These are phyloP conservation scores for Piromyces finnis DNA, from an alignment of 192 early-diverging fungal genomes.

Conservation along the genomic window DNA sequence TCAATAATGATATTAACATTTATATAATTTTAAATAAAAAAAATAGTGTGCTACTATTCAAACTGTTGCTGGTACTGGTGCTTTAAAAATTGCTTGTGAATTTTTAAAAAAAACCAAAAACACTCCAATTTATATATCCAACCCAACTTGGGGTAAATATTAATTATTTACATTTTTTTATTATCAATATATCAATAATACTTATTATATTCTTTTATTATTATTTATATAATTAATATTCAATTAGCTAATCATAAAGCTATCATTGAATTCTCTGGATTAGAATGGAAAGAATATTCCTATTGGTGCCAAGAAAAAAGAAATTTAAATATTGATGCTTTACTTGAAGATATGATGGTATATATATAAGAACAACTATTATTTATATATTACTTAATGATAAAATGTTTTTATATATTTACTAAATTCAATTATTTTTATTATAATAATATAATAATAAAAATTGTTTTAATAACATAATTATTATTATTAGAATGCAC, in stretches of 20 bases:
- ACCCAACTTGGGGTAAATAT: not conserved
- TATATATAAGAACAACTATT: too few species aligned
- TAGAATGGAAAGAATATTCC: constrained; percentile 71
- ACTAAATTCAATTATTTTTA: too few species aligned
- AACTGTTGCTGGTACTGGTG: constrained; percentile 96
- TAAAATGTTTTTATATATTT: too few species aligned
- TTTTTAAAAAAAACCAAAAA: not conserved
- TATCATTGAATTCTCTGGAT: constrained; percentile 76
- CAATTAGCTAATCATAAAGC: constrained; percentile 96
- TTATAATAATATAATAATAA: too few species aligned
- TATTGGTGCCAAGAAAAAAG: constrained; percentile 91
- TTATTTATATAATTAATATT: not conserved
- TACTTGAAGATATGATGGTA: constrained; percentile 75
- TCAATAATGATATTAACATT: too few species aligned
- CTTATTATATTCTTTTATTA: not conserved
- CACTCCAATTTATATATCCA: not conserved
- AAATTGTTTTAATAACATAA: too few species aligned
- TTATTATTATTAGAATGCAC: constrained; percentile 59
- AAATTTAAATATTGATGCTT: constrained; percentile 78
- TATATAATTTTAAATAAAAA: too few species aligned
- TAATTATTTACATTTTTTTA: too few species aligned
- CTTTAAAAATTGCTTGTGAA: constrained; percentile 77
- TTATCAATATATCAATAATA: not conserved
- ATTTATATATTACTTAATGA: too few species aligned
- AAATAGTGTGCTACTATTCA: constrained; percentile 62